These are phyloP conservation scores for Hirschfeldia incana DNA, from an alignment of 345 rosid genomes.

Conservation along the genomic window DNA sequence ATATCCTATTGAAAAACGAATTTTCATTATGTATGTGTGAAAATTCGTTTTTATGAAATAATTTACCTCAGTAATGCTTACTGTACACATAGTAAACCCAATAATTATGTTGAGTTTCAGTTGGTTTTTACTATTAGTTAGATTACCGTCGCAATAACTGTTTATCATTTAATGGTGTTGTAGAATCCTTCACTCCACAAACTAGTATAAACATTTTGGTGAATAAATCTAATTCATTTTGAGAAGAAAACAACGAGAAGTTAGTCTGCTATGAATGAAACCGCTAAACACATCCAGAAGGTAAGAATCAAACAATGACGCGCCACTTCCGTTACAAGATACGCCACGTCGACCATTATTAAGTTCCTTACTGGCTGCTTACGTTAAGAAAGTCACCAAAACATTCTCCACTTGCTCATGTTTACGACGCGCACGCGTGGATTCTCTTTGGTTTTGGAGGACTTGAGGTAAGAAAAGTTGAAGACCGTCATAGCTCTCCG, in stretches of 20 bases:
- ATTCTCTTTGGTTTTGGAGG: not conserved
- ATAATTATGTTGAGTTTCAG: not conserved
- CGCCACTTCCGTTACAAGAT: conserved; percentile 11
- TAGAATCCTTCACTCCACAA: not conserved
- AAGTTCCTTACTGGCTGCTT: conserved; percentile 17
- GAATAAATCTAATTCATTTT: not conserved
- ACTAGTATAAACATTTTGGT: not conserved
- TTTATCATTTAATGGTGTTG: not conserved
- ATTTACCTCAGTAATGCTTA: not conserved
- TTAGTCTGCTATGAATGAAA: not conserved
- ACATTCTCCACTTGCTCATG: not conserved
- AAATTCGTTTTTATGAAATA: not conserved
- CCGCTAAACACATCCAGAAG: not conserved
- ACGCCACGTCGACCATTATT: conserved; percentile 14
- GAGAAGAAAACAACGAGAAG: not conserved
- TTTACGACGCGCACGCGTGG: conserved; percentile 3
- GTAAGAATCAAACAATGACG: conserved; percentile 11
- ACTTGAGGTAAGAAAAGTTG: conserved; percentile 5
- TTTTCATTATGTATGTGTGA: no score
- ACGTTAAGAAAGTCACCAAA: conserved; percentile 33
- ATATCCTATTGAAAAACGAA: no score
- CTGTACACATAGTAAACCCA: not conserved
- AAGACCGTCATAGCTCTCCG: conserved; percentile 27
- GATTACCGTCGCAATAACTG: no score
- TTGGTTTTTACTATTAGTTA: not conserved